Conservation (phyloP, 2,329 filamentous ascomycete species). For the Bipolaris cookei region DNA sequence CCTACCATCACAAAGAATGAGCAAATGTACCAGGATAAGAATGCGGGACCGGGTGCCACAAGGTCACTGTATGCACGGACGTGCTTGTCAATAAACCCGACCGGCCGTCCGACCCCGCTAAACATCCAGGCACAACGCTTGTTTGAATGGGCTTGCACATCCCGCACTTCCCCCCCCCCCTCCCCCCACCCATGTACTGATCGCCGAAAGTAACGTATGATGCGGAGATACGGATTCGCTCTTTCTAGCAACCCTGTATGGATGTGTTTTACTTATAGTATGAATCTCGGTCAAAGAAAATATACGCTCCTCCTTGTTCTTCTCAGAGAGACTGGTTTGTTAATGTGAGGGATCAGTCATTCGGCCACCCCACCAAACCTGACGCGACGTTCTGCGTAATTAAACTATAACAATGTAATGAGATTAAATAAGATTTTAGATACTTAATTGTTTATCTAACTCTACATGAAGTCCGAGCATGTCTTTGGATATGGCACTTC, state of each 20-base stretch:
- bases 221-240: no score
- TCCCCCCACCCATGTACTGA: not conserved
- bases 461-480: no score
- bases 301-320: no score
- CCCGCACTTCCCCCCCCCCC: not conserved
- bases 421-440: no score
- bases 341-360: no score
- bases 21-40: constrained; percentile 14
- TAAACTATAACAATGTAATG: no score
- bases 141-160: constrained; percentile 3
- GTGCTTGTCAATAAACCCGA: constrained; percentile 1
- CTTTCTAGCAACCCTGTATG: no score
- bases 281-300: not conserved
- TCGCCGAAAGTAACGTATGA: not conserved
- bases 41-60: constrained; percentile 20
- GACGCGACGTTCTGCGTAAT: no score
- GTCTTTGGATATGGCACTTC: no score
- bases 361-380: no score
- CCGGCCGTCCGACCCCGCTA: constrained; percentile 12
- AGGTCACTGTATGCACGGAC: constrained; percentile 7
- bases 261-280: not conserved
- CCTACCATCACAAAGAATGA: not conserved
- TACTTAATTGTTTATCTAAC: no score
- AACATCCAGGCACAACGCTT: constrained; percentile 7
- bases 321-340: no score